These are phyloP conservation scores for Macrotyloma uniflorum DNA, from an alignment of 306 rosid genomes.

Conservation along the genomic window DNA sequence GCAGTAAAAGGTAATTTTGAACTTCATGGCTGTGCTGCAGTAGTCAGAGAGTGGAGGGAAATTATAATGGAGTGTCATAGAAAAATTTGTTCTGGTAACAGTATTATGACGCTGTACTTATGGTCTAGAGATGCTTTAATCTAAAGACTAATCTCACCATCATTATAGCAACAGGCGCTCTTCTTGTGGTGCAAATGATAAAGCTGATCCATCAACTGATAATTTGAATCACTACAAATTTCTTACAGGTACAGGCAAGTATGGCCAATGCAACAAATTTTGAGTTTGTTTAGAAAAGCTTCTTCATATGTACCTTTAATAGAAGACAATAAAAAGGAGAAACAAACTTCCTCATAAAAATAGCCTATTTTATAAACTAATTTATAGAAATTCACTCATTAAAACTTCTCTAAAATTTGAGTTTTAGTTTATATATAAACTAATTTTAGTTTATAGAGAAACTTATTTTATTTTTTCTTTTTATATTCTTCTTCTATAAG, in stretches of 20 bases:
- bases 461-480: no score
- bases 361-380: no score
- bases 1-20: slow-evolving; percentile 4
- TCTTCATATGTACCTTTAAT: no score
- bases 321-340: background rate
- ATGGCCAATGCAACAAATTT: background rate
- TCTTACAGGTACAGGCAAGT: background rate
- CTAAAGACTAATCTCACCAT: slow-evolving; percentile 12
- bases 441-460: no score
- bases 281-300: no score
- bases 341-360: no score
- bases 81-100: slow-evolving; percentile 15
- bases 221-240: background rate
- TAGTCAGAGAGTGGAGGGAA: slow-evolving; percentile 28
- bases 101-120: slow-evolving; percentile 17
- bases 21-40: slow-evolving; percentile 14
- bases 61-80: background rate
- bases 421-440: no score
- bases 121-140: background rate
- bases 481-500: background rate
- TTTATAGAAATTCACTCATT: no score
- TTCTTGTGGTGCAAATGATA: background rate
- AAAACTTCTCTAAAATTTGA: no score
- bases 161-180: background rate
- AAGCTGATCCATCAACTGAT: background rate